Evolutionary conservation across 495 filamentous ascomycete species (phyloP), one percentile per base, ranked within the genome.

Genomic region (Hapsidospora chrysogenum): DNA sequence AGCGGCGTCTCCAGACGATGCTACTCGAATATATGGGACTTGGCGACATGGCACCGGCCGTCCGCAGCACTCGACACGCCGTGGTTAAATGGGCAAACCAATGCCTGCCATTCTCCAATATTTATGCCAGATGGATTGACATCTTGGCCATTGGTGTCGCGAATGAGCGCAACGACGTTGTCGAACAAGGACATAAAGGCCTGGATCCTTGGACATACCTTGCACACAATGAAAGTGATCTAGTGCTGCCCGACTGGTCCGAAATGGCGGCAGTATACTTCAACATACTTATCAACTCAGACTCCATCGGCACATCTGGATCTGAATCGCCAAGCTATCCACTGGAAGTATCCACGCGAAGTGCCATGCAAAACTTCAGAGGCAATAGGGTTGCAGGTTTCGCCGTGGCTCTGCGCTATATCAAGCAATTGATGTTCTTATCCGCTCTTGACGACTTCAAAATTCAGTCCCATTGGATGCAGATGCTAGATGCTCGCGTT

Each of bases 151-250:
- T 92, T 28, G 64, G 64, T 14, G 66, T 67, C 1, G 56, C 61
- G 3, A 60, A 64, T 22, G 76, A 83, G 46, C 68, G 78, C 31
- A 77, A 76, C 27, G 87, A 95, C 47, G 73, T 93, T 0, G 52
- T 81, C 0, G 89, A 96, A 50, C 87, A 97, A 56, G 89, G 82
- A 2, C 79, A 71, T 38, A 85, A 86, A 51, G 89, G 89, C 2
- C 67, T 92, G 2, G 78, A 67, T 40, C 64, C 58, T 1, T 68
- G 61, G 66, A 64, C 50, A 32, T 61, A 58, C 34, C 58, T 50
- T 36, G 57, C 41, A 38, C 53, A 53, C 19, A 44, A 51, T 1
- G 54, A 58, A 20, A 52, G 49, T 37, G 38, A 42, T 1, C 43
- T 41, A 10, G 40, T 41, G 20, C 39, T 70, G 14, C 68, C 68